A percentile compares a stretch with the other conserved stretches of the same genome.
Conservation (phyloP, 768 basidiomycete genomes). For the Amanita thiersii region DNA sequence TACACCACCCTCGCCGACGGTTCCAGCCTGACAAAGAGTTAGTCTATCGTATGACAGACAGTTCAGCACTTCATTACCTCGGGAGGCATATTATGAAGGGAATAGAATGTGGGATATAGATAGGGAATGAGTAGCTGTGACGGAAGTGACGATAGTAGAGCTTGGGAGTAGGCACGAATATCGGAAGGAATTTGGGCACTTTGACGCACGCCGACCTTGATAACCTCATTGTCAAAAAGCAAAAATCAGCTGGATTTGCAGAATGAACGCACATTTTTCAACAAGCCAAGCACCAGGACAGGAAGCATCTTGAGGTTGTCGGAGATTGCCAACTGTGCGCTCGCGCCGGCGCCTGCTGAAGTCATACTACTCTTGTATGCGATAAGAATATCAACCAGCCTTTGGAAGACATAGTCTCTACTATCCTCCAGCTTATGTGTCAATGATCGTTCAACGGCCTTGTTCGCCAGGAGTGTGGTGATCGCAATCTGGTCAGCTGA, state of each 20-base stretch:
- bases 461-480: constrained; percentile 78
- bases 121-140: constrained; percentile 90
- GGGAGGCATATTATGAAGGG: constrained; percentile 91
- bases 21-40: constrained; percentile 58
- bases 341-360: constrained; percentile 85
- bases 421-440: constrained; percentile 86
- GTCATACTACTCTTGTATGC: constrained; percentile 98
- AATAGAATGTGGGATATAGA: constrained; percentile 92
- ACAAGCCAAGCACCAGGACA: constrained; percentile 76
- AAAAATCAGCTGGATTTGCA: background rate
- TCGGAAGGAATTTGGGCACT: constrained; percentile 97
- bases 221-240: constrained; percentile 2
- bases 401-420: constrained; percentile 76
- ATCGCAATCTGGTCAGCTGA: constrained; percentile 88
- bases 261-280: constrained; percentile 74
- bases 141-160: constrained; percentile 83
- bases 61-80: constrained; percentile 45
- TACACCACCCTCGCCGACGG: constrained; percentile 82
- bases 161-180: constrained; percentile 91
- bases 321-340: constrained; percentile 84
- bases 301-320: constrained; percentile 96
- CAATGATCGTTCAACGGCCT: constrained; percentile 85
- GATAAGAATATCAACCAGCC: constrained; percentile 74
- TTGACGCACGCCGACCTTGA: constrained; percentile 86
- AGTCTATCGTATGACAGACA: constrained; percentile 3